Evolutionary conservation across 176 grass and related monocot genomes (phyloP), one percentile per base, ranked within the genome.

Genomic region (Otatea glauca): DNA sequence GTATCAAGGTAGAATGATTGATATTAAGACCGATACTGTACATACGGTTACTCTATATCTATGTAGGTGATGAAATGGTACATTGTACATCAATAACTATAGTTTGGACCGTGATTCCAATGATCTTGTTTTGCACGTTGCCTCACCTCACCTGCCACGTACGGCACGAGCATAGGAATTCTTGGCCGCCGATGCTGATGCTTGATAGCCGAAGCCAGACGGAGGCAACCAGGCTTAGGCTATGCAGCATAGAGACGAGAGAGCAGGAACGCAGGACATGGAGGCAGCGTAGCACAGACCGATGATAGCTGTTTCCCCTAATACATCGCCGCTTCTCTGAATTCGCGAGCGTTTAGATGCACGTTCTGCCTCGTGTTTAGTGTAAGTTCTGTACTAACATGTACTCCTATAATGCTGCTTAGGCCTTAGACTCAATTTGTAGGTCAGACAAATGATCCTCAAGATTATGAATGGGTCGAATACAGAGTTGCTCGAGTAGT

Each of bases 351-450:
- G 35, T 15, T 74, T 62, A 32, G 62, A 27, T 71, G 88, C 88
- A 82, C 81, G 84, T 72, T 55, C 73, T 48, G 67, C 68, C 73
- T 86, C 32, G 88, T 86, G 83, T 71, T 72, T 78, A 71, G 47
- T 24, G 73, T 16, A 86, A 2, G 7, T 42, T 42, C 6, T 41
- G 51, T 37, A 15, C 13, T 41, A 43, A 11, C 14, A 5, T 4
- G 1, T 9, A 48, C 6, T 7, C 3, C 56, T 45, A 9, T 9
- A 11, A 7, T 50, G 25, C 60, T 75, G 53, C 4, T 20, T 53
- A 76, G 74, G 25, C 65, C 18, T 11, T 29, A 15, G 38, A 18
- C 56, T 72, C 9, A 75, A 47, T 65, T 58, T 47, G 78, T 23
- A 61, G 38, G 2, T n/a, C 65, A 63, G 7, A 50, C 54, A 65